phyloP scores from a whole-genome alignment of 306 rosid species.

The Carpinus viminea region DNA sequence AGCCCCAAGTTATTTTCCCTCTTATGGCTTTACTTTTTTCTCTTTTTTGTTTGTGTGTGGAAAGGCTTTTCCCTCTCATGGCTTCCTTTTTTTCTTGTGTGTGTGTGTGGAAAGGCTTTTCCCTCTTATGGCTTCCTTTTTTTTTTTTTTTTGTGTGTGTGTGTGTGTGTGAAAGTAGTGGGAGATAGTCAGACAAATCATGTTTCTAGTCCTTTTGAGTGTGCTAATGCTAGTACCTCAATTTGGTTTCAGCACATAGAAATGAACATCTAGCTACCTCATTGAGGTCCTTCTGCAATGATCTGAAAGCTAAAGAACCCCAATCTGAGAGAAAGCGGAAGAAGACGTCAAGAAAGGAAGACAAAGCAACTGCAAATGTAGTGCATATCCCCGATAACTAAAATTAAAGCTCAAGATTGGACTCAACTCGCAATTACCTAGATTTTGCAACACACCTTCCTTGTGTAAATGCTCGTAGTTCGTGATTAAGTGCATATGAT shows the following conservation, averaged over 20 bases:
- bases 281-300: conserved; percentile 63
- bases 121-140: too few species aligned
- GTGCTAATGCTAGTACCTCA: neutral
- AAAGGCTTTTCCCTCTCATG: too few species aligned
- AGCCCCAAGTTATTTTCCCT: too few species aligned
- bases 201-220: neutral
- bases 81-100: too few species aligned
- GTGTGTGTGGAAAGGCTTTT: too few species aligned
- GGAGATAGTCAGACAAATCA: too few species aligned
- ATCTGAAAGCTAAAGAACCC: conserved; percentile 74
- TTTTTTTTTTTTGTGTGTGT: too few species aligned
- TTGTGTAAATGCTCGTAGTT: neutral
- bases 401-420: neutral
- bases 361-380: conserved; percentile 38
- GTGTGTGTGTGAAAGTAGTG: too few species aligned
- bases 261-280: conserved; percentile 68
- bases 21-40: too few species aligned
- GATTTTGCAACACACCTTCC: neutral
- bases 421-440: neutral
- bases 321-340: conserved; percentile 79
- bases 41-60: too few species aligned
- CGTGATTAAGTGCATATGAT: neutral
- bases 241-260: conserved; percentile 70
- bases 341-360: conserved; percentile 56
- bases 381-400: conserved; percentile 39